Base-by-base conservation (phyloP, 2,329 filamentous ascomycete genomes). In the Didymella sp. region DNA sequence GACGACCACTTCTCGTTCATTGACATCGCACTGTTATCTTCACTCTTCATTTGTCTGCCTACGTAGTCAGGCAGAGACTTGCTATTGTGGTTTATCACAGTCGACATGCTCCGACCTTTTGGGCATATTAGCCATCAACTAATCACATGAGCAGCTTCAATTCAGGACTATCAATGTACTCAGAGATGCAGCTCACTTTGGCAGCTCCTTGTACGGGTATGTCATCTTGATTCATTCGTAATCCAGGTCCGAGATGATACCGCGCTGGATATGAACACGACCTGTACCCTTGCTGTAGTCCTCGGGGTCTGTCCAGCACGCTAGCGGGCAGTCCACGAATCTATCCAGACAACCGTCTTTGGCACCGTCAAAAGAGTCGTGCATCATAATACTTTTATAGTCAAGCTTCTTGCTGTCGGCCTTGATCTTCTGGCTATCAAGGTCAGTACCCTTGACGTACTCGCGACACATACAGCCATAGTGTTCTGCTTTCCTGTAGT, bases 311-410 rank as follows among this genome's bases (percentile, higher is more conserved):
- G n/a, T 54, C 22, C 30, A 54, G 37, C 44, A 22, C 22, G 17
- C 22, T n/a, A 54, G 42, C 13, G 51, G 44, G 17, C 44, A 43
- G 3, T 54, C 13, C 6, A 43, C 24, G 25, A 54, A 46, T 17
- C 30, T 42, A 3, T 47, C 28, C 12, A 41, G 24, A 17, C 37
- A 48, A 13, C 27, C 28, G 9, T 24, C 6, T 2, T 43, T 48
- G 3, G 4, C 43, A 2, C 31, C 41, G 24, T 42, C 27, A 22
- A 37, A 6, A 2, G 37, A 37, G 24, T 42, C 35, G 22, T 54
- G 48, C 37, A 43, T 43, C 51, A 43, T 47, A 15, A 47, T 54
- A 12, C 28, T 48, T 28, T 48, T 13, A 28, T 48, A 37, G 11
- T 54, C 44, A 6, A 54, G 38, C 6, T 37, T 28, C 7, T 37